Evolutionary conservation across 2,329 filamentous ascomycete genomes (phyloP), one percentile per base, ranked within the genome.

Genomic region (Fusarium pilosicola): DNA sequence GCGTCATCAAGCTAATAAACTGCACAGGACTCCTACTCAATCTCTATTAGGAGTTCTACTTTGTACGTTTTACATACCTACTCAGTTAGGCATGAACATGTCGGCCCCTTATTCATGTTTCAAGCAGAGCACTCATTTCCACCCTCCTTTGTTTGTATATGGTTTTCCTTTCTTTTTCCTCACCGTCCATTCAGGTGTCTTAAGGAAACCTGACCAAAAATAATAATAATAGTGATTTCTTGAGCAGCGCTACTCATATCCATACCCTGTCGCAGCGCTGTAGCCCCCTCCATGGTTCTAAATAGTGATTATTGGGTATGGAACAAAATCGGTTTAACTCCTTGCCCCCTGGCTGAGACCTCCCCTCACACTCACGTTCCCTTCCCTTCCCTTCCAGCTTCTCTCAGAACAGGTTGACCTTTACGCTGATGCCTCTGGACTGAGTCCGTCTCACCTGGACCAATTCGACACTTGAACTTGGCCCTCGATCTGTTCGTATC

Each of bases 391-490:
- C 32, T 34, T 34, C 36, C 39, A 42, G 20, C 34, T 58, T 42
- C 51, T 63, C 44, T 30, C 49, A 62, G 56, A 26, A 14, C 28
- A 44, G 20, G 45, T 18, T 26, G 67, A 65, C 65, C 65, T 52
- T 56, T 49, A 59, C 63, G 39, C 65, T 36, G 28, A 64, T 59
- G 48, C 65, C 59, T 74, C 54, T 68, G 62, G 57, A 67, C 64
- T 71, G 49, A 60, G 69, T 67, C 64, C 59, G 57, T 71, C 68
- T 59, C 66, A 59, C 70, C 71, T 71, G 65, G 48, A 44, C 60
- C 68, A 66, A 73, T 71, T 71, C 65, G 61, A 72, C 66, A 68
- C 41, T 61, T 72, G 59, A 59, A 72, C 62, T 75, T 60, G 68
- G 71, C 51, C 68, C 60, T 73, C 64, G 65, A 74, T 74, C 67